Base-by-base conservation (phyloP, 106 monocot species). In the Allium fistulosum region DNA sequence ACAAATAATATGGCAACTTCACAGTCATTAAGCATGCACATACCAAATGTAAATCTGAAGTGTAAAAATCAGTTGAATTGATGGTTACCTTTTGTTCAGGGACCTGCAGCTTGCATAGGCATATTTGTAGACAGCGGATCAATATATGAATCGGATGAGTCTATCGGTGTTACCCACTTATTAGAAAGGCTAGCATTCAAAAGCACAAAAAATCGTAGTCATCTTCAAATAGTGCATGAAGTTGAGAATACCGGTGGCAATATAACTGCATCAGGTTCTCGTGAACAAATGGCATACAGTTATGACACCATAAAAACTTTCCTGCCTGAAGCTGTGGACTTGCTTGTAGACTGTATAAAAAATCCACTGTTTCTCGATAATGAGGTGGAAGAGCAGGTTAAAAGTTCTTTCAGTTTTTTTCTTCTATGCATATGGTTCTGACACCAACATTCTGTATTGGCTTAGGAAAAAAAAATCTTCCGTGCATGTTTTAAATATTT, bases 51-150 rank as follows among this genome's bases (percentile, higher is more conserved):
- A 37, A 37, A 37, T 37, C 37, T 37, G 37, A 37, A 37, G 5
- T 37, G 37, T 37, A 5, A 37, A 37, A 37, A 37, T 37, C 37
- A 28, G 28, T 28, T 28, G 28, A 28, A 28, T 37, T 37, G 37
- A 37, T 37, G 46, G 18, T 58, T 72, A 65, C 65, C 48, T 51
- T 66, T 14, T 11, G 78, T 57, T 48, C 77, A 88, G 93, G 86
- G 83, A 13, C 93, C 93, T 72, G 83, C 86, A 69, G 85, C 83
- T 53, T 85, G 77, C 48, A 57, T 93, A 67, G 85, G 93, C 26
- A 69, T 94, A 71, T 94, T 58, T 72, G 94, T 94, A 8, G 82
- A 90, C 17, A 87, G 74, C 76, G 94, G 94, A 58, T 90, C 94
- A 63, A 74, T 94, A 50, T 87, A 90, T 65, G 90, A 94, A 65